Evolutionary conservation across 306 rosid species (phyloP).

Genomic region (Vigna hirtella): DNA sequence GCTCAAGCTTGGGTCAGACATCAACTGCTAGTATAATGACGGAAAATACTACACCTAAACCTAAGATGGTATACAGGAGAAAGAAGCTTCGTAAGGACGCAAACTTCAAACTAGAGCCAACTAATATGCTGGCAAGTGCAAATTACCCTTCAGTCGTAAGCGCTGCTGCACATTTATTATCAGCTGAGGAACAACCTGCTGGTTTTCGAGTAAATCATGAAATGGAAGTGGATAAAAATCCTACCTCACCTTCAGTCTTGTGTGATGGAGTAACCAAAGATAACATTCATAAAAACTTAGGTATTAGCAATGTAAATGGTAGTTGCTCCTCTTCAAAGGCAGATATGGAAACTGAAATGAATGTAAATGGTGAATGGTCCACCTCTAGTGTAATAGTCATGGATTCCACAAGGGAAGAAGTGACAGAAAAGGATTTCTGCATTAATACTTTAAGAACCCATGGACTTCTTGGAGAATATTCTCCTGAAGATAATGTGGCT

Average conservation of each 20-base stretch:
- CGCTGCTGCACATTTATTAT: conserved; percentile 53
- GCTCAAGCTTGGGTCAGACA: conserved; percentile 55
- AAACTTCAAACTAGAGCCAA: conserved; percentile 45
- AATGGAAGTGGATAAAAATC: conserved; percentile 48
- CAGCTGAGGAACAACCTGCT: conserved; percentile 57
- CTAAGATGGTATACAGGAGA: conserved; percentile 70
- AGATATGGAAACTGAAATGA: conserved; percentile 67
- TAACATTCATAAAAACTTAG: conserved; percentile 54
- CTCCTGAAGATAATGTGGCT: conserved; percentile 40
- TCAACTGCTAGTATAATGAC: conserved; percentile 66
- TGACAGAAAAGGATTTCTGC: conserved; percentile 80
- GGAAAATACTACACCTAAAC: conserved; percentile 51
- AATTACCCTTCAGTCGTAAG: conserved; percentile 59
- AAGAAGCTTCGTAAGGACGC: conserved; percentile 61
- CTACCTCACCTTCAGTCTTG: conserved; percentile 40
- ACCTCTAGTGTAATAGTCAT: conserved; percentile 67
- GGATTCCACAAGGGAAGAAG: conserved; percentile 58
- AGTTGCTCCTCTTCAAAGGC: conserved; percentile 95
- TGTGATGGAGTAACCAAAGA: conserved; percentile 52
- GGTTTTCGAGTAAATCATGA: conserved; percentile 54
- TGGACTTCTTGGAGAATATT: conserved; percentile 61
- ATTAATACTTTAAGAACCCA: conserved; percentile 70
- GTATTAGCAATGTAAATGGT: conserved; percentile 71
- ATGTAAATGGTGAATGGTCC: conserved; percentile 86
- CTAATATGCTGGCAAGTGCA: conserved; percentile 50